Base-by-base conservation (phyloP, 495 filamentous ascomycete species). In the Daldinia vernicosa region DNA sequence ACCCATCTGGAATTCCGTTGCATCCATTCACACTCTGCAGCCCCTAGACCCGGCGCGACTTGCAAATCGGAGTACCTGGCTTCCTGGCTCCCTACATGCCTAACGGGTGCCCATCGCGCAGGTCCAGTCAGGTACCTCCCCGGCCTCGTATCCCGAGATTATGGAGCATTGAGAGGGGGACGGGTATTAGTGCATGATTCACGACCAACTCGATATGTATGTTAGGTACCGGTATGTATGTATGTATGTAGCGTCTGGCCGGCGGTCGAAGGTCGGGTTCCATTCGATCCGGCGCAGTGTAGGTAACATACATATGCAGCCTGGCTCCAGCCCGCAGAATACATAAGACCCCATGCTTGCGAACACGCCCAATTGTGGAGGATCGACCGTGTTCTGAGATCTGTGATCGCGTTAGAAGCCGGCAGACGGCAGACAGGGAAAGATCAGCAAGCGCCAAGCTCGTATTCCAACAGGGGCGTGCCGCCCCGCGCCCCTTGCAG, bases 361-460 rank as follows among this genome's bases (percentile, higher is more conserved):
- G 43, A 47, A 47, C 55, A 58, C 22, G 55, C 17, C 24, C 15
- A 17, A 11, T 15, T 37, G 30, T 35, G 14, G 56, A 43, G 33
- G 51, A 37, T 50, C 39, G 12, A 59, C 33, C 30, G 47, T 55
- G 58, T 71, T 62, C 43, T 27, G 51, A 71, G 69, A 67, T 63
- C 65, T 69, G 14, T 62, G 65, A 60, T 66, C 61, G 58, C 52
- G 66, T 24, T 57, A 26, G 17, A 14, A 26, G 9, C 63, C 69
- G 63, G 66, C 22, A 65, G 70, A 52, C 70, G 70, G 70, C 66
- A 73, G 56, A 66, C 61, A 61, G 19, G 61, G 61, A 47, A 66
- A 61, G 70, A 73, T 73, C 70, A 62, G 62, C 70, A 7, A 7
- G 53, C 54, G 70, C 66, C 70, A 73, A 73, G 70, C 66, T 73